Evolutionary conservation across 139 green algal genomes (phyloP).

Genomic region (Choricystis sp.): DNA sequence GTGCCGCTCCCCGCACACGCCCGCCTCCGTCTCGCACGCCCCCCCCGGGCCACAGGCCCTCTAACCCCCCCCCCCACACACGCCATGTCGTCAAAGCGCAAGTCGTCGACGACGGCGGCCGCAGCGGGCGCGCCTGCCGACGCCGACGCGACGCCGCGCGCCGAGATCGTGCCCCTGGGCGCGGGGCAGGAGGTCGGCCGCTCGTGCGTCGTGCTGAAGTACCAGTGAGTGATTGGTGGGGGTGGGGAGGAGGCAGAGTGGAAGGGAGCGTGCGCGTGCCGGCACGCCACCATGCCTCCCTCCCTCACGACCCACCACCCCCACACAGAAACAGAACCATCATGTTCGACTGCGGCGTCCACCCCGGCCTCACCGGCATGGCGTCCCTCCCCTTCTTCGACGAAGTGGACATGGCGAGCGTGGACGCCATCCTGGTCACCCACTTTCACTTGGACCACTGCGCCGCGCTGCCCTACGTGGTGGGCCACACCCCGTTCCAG

Average conservation of each 20-base stretch:
- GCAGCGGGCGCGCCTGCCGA: neutral
- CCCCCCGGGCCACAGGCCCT: neutral
- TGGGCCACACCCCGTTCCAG: conserved; percentile 72
- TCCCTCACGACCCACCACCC: conserved; percentile 1
- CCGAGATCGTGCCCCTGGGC: conserved; percentile 70
- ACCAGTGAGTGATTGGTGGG: conserved; percentile 38
- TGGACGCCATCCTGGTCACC: conserved; percentile 89
- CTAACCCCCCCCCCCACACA: neutral
- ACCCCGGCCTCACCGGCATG: conserved; percentile 72
- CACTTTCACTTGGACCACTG: conserved; percentile 98
- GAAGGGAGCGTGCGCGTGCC: too few species aligned
- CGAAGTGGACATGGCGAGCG: conserved; percentile 51
- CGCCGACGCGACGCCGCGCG: neutral
- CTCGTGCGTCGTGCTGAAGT: conserved; percentile 84
- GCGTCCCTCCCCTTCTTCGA: conserved; percentile 83
- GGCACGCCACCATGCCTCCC: too few species aligned
- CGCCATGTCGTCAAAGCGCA: neutral
- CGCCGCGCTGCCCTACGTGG: conserved; percentile 83
- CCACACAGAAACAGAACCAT: conserved; percentile 51
- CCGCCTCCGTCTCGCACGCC: neutral
- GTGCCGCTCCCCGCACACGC: too few species aligned
- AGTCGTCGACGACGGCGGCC: neutral
- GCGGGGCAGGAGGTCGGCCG: conserved; percentile 89
- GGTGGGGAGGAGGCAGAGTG: neutral
- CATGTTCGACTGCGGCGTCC: conserved; percentile 94